phyloP scores from a whole-genome alignment of 2,329 filamentous ascomycete species.

The Falciphora oryzae region DNA sequence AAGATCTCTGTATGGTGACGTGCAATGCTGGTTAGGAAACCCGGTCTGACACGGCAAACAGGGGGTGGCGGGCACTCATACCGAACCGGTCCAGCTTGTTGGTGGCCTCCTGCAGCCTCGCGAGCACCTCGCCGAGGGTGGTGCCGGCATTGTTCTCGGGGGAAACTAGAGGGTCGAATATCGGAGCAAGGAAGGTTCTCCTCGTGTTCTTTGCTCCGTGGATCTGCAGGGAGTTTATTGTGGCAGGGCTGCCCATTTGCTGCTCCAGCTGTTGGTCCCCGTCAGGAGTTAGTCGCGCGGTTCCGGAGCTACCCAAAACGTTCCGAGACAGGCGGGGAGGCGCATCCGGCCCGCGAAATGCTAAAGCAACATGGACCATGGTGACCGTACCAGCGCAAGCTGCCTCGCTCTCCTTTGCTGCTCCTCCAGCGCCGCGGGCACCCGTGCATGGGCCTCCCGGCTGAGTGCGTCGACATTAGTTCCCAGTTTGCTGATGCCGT shows the following conservation, averaged over 20 bases:
- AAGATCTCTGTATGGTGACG: slow-evolving; percentile 63
- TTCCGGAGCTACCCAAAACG: background rate
- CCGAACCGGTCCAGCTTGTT: slow-evolving; percentile 76
- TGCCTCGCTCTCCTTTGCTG: slow-evolving; percentile 29
- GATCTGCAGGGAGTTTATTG: slow-evolving; percentile 78
- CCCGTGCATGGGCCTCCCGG: slow-evolving; percentile 30
- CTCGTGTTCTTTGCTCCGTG: slow-evolving; percentile 82
- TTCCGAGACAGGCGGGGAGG: background rate
- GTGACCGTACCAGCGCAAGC: background rate
- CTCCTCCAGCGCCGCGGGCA: slow-evolving; percentile 22
- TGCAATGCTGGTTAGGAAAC: background rate
- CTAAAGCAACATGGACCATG: background rate
- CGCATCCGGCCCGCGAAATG: background rate
- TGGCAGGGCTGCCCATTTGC: slow-evolving; percentile 82
- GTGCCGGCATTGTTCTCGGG: slow-evolving; percentile 61
- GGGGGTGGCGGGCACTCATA: slow-evolving; percentile 31
- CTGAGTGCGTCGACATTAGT: slow-evolving; percentile 31
- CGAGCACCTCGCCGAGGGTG: slow-evolving; percentile 73
- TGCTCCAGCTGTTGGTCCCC: slow-evolving; percentile 56
- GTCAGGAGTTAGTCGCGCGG: background rate
- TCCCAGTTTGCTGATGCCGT: slow-evolving; percentile 35
- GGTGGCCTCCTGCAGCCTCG: slow-evolving; percentile 63
- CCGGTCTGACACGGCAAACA: background rate
- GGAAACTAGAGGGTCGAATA: slow-evolving; percentile 73
- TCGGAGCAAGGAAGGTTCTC: slow-evolving; percentile 70